Evolutionary conservation across 768 basidiomycete species (phyloP), one percentile per base, ranked within the genome.

Genomic region (Boletus barrowsii): DNA sequence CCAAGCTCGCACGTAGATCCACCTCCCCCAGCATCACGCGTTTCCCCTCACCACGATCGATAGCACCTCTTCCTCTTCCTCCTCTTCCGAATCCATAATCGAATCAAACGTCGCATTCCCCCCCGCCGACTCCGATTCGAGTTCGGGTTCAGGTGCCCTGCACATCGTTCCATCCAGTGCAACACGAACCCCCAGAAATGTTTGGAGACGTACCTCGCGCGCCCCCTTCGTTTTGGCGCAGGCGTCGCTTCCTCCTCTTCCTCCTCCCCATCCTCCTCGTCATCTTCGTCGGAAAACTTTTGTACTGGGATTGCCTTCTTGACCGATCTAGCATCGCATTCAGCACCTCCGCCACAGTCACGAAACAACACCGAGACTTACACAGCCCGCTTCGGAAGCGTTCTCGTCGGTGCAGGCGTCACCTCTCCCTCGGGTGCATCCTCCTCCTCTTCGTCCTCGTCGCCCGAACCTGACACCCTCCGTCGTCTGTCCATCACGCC

Each of bases 351-450:
- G 29, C 22, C 35, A 8, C 20, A 37, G 10, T 18, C n/a, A 11
- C 0, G 15, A 7, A 6, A 29, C 15, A 35, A 18, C 22, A 8
- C 6, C 5, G 35, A 37, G 14, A 48, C 47, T 14, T 17, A 48
- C 85, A 77, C 84, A 39, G 80, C 76, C 60, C 86, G 74, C 64
- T 76, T 80, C 3, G 86, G 86, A 61, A 86, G 64, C 9, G 66
- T 69, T 49, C 83, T 73, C 18, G 76, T 79, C n/a, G 82, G 80
- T 11, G 72, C 69, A 35, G 72, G 65, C 1, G 65, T 58, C 26
- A 41, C 61, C 47, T 47, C 41, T 10, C 37, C 73, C 62, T 42
- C 75, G 60, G 32, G 73, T 51, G 14, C 66, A n/a, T 32, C 43
- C 62, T 77, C 75, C 57, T 78, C 75, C 2, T 73, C 76, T 8